Conservation (phyloP, 495 filamentous ascomycete species). For the Penicillium lagena region DNA sequence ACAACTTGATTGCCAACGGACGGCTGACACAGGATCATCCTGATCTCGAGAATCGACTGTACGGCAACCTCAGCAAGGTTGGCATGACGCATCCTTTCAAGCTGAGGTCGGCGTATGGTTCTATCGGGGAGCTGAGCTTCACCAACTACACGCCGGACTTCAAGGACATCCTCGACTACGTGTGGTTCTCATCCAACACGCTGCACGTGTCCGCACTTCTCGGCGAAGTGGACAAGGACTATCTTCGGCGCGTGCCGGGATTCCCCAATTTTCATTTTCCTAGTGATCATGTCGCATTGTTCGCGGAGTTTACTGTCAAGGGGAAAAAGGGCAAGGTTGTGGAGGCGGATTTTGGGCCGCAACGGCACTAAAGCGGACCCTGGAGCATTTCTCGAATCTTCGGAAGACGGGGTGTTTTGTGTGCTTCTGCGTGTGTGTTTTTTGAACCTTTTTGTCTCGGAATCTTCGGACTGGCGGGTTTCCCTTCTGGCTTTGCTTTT, state of each 20-base stretch:
- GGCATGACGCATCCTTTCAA: conserved; percentile 94
- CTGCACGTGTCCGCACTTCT: conserved; percentile 82
- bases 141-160: conserved; percentile 96
- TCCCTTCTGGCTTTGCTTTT: conserved; percentile 11
- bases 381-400: conserved; percentile 34
- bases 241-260: conserved; percentile 83
- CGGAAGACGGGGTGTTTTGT: conserved; percentile 33
- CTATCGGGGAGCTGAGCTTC: conserved; percentile 75
- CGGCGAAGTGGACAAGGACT: conserved; percentile 83
- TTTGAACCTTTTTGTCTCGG: conserved; percentile 30
- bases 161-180: conserved; percentile 87
- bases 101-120: conserved; percentile 78
- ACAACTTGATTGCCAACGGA: conserved; percentile 77
- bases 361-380: conserved; percentile 38
- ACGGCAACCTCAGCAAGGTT: conserved; percentile 85
- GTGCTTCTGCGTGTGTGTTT: conserved; percentile 22
- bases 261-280: conserved; percentile 98
- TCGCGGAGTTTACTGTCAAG: conserved; percentile 89
- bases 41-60: conserved; percentile 66
- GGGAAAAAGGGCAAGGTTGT: conserved; percentile 75
- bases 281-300: conserved; percentile 89
- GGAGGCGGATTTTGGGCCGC: conserved; percentile 57
- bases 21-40: conserved; percentile 62
- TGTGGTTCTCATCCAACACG: conserved; percentile 92
- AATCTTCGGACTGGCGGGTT: conserved; percentile 32